A percentile compares a stretch with the other conserved stretches of the same genome.
Evolutionary conservation across 2,329 filamentous ascomycete genomes (phyloP).

Genomic region (Venturia pyrina): DNA sequence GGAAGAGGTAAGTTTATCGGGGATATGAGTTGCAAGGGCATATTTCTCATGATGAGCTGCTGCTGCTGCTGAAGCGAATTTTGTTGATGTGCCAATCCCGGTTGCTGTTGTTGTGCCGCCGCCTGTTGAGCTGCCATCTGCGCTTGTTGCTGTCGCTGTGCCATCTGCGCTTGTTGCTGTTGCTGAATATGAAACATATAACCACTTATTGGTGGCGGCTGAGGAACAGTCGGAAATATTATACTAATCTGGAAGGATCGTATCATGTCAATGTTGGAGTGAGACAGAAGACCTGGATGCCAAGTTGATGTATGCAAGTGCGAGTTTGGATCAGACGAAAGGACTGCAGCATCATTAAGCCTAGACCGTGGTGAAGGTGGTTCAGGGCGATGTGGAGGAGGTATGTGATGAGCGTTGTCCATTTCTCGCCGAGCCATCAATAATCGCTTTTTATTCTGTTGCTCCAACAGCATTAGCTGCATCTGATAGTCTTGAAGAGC

Average conservation of each 20-base stretch:
- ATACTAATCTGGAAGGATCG: not conserved
- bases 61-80: no score
- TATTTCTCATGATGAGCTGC: no score
- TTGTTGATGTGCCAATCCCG: no score
- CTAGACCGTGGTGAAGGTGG: not conserved
- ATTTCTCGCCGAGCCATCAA: conserved; percentile 75
- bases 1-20: not conserved
- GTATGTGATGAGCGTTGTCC: conserved; percentile 47
- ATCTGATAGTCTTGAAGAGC: conserved; percentile 82
- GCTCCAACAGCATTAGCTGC: conserved; percentile 77
- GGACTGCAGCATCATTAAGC: not conserved
- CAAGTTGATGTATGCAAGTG: not conserved
- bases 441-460: conserved; percentile 81
- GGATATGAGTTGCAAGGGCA: not conserved
- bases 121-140: no score
- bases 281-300: not conserved
- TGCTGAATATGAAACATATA: not conserved
- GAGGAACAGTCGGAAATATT: not conserved
- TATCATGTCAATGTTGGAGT: conserved; percentile 1
- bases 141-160: not conserved
- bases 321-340: not conserved
- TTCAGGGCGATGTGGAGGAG: conserved; percentile 22
- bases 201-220: not conserved
- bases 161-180: not conserved
- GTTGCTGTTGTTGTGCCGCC: no score